Percentiles rank a stretch among this genome's conserved stretches.
These are phyloP conservation scores for Pseudofabraea citricarpa DNA, from an alignment of 2,329 filamentous ascomycete species.

Conservation along the genomic window DNA sequence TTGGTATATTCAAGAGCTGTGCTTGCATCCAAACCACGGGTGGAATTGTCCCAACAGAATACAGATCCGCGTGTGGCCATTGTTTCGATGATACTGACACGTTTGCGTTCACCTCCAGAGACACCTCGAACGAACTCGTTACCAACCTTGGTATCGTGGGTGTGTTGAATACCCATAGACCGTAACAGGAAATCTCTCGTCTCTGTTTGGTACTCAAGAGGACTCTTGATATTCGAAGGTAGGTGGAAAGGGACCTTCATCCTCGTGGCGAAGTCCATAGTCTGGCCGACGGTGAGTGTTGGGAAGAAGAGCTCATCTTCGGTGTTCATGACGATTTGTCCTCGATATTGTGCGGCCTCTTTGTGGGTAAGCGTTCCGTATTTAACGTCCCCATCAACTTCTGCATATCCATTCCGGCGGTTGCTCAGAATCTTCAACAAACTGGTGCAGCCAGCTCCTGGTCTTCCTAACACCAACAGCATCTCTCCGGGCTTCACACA, in stretches of 20 bases:
- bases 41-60: constrained; percentile 65
- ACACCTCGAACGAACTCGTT: constrained; percentile 59
- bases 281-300: constrained; percentile 44
- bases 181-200: constrained; percentile 22
- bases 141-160: constrained; percentile 48
- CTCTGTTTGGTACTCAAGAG: constrained; percentile 40
- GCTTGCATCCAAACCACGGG: constrained; percentile 60
- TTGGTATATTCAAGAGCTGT: constrained; percentile 63
- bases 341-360: constrained; percentile 41
- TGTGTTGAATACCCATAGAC: constrained; percentile 46
- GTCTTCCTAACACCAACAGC: constrained; percentile 64
- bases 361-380: constrained; percentile 43
- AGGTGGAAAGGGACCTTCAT: constrained; percentile 49
- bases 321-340: constrained; percentile 53
- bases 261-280: constrained; percentile 49
- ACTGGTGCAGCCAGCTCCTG: constrained; percentile 66
- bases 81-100: constrained; percentile 54
- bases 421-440: constrained; percentile 67
- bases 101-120: constrained; percentile 56
- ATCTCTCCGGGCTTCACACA: constrained; percentile 71
- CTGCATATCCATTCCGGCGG: constrained; percentile 52
- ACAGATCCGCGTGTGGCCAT: constrained; percentile 33
- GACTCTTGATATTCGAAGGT: constrained; percentile 36
- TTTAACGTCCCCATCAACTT: constrained; percentile 52
- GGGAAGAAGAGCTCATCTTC: constrained; percentile 49